phyloP scores from a whole-genome alignment of 75 land plant genomes.

The Adiantum capillusveneris region DNA sequence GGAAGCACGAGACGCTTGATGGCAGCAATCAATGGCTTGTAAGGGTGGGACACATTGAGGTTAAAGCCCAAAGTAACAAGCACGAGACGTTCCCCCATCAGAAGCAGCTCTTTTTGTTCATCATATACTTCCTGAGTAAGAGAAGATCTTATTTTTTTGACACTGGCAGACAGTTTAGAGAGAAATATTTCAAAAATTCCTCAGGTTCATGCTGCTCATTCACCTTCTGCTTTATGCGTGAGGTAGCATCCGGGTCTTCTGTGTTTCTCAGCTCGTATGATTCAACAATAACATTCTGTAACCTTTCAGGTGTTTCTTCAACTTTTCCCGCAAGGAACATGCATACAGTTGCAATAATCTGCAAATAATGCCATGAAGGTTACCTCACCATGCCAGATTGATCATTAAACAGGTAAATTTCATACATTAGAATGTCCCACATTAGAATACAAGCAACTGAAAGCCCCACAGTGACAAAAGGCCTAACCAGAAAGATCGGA shows the following conservation, averaged over 20 bases:
- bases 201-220: too few species aligned
- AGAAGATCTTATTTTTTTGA: too few species aligned
- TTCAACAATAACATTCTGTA: slow-evolving; percentile 74
- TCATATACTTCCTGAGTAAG: slow-evolving; percentile 91
- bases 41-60: slow-evolving; percentile 88
- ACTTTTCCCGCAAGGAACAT: slow-evolving; percentile 97
- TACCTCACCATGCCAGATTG: too few species aligned
- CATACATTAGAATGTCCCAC: too few species aligned
- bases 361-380: too few species aligned
- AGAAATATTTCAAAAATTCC: too few species aligned
- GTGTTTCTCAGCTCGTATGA: slow-evolving; percentile 55
- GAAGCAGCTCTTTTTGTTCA: slow-evolving; percentile 66
- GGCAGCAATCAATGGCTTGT: slow-evolving; percentile 85
- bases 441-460: too few species aligned
- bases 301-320: slow-evolving; percentile 80
- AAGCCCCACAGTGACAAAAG: too few species aligned
- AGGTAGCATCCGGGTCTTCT: slow-evolving; percentile 18
- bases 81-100: slow-evolving; percentile 71
- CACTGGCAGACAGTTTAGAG: too few species aligned
- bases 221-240: slow-evolving; percentile 30
- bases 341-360: slow-evolving; percentile 89
- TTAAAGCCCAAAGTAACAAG: slow-evolving; percentile 90
- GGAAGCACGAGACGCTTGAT: slow-evolving; percentile 85
- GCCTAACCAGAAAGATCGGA: too few species aligned
- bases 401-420: too few species aligned